Percentiles rank a stretch among this genome's conserved stretches.
phyloP scores from a whole-genome alignment of 805 yeast genomes.

The Candida michaelii region DNA sequence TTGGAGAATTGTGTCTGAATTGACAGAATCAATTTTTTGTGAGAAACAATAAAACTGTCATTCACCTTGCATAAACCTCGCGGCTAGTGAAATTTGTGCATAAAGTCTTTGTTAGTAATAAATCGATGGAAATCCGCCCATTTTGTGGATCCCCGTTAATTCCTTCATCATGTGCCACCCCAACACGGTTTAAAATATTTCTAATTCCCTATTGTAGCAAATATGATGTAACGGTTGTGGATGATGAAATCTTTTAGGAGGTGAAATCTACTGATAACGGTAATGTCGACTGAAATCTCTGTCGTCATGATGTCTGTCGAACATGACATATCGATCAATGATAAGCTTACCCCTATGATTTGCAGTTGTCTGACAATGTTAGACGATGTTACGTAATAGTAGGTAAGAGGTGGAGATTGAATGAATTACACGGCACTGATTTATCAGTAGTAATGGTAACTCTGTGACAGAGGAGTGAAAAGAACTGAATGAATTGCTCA shows the following conservation, averaged over 20 bases:
- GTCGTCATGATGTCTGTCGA: too few relatives aligned
- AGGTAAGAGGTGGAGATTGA: too few relatives aligned
- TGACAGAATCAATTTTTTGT: background rate
- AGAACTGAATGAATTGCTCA: too few relatives aligned
- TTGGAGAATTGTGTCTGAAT: background rate
- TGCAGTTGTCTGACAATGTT: too few relatives aligned
- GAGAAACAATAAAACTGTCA: background rate
- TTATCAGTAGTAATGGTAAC: too few relatives aligned
- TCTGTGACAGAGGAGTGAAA: too few relatives aligned
- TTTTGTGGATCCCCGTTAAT: background rate
- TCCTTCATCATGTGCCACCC: background rate
- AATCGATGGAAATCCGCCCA: background rate
- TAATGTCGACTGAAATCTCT: too few relatives aligned
- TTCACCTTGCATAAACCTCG: background rate
- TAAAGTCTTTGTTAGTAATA: background rate
- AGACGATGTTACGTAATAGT: too few relatives aligned
- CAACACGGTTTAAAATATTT: background rate
- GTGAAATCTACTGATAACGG: too few relatives aligned
- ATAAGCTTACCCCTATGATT: too few relatives aligned
- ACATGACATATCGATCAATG: too few relatives aligned
- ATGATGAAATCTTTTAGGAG: background rate
- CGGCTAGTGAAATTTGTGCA: conserved; percentile 4
- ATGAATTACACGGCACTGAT: too few relatives aligned
- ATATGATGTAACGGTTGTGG: background rate
- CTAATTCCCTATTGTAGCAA: background rate